Evolutionary conservation across 2,329 filamentous ascomycete species (phyloP), one percentile per base, ranked within the genome.

Genomic region (Aspergillus melleus): DNA sequence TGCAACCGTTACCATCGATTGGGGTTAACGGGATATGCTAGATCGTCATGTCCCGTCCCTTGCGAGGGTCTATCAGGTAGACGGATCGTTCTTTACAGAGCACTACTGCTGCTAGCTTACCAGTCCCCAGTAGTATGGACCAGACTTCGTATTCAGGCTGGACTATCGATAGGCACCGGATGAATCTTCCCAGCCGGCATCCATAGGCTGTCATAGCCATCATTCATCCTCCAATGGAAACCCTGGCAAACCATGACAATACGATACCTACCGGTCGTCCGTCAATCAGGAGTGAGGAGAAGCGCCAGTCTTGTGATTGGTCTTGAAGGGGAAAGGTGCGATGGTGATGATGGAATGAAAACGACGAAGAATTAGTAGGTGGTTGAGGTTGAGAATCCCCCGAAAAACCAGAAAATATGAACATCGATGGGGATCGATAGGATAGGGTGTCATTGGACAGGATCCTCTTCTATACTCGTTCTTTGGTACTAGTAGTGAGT

Each of bases 261-360:
- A 62, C 61, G 49, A 39, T 54, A 55, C 55, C 24, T 30, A 36
- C 42, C 39, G 53, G 50, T 55, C 51, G 24, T 54, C 29, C 36
- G 46, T 56, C 53, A 54, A 63, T 57, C 61, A 55, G 30, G 54
- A 57, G 49, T 56, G 30, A 57, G 54, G 53, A 59, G 56, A 63
- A 61, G 59, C 56, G 59, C 59, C 51, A 55, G 61, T 65, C 60
- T 64, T 57, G 57, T 67, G 65, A 67, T 67, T 61, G 64, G 60
- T 50, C 61, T 46, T 54, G 54, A 60, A 62, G 52, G 4, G 61
- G 63, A 62, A 56, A 59, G 59, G 59, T 30, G 61, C 53, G 50
- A 52, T 56, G 59, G 58, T 57, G 44, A 47, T 57, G 44, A 47
- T 22, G 44, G 44, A 47, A 47, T 24, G 44, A 3, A 16, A 6